Conservation (phyloP, 2,329 filamentous ascomycete species). For the Coniochaeta ligniaria region DNA sequence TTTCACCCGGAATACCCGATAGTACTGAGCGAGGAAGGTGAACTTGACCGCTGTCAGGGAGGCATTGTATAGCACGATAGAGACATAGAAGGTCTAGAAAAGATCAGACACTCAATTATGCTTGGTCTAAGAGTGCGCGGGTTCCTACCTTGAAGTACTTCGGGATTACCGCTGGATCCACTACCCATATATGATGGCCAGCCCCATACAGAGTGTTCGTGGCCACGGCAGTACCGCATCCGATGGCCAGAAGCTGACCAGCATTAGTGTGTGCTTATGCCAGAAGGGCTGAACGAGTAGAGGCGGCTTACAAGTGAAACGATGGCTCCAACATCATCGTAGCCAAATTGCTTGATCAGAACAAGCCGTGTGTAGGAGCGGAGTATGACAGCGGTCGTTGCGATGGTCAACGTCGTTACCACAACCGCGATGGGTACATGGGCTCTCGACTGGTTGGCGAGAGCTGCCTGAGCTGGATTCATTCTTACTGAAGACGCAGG, state of each 20-base stretch:
- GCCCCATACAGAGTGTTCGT: constrained; percentile 13
- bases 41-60: constrained; percentile 27
- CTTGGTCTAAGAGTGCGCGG: neutral
- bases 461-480: neutral
- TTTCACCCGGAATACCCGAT: constrained; percentile 24
- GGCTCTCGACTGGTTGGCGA: neutral
- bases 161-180: constrained; percentile 5
- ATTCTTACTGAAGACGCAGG: neutral
- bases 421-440: constrained; percentile 15
- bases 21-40: constrained; percentile 29
- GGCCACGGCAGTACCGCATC: neutral
- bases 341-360: constrained; percentile 14
- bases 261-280: neutral
- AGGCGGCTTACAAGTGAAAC: constrained; percentile 9
- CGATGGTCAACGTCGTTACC: constrained; percentile 8
- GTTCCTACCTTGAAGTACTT: constrained; percentile 13
- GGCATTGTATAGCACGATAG: constrained; percentile 28
- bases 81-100: constrained; percentile 26
- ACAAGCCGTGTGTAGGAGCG: constrained; percentile 13
- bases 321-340: constrained; percentile 16
- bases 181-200: constrained; percentile 10
- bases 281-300: neutral
- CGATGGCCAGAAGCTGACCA: neutral
- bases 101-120: neutral
- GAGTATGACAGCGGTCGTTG: constrained; percentile 10